Conservation (phyloP, 768 basidiomycete genomes). For the Tricholoma hemisulphureum region DNA sequence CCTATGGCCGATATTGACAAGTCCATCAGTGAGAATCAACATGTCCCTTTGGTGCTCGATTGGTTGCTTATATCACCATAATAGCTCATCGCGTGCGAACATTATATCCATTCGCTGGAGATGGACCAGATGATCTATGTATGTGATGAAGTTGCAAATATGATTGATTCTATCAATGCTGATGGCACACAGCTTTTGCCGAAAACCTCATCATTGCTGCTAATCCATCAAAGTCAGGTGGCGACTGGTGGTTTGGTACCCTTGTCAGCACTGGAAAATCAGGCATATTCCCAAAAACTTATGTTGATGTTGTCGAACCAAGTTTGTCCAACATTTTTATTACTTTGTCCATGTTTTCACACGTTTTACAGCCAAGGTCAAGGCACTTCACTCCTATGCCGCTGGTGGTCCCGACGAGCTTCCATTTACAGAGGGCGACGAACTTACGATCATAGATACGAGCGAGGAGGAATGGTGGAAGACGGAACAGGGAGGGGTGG, state of each 20-base stretch:
- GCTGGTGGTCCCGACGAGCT: constrained; percentile 76
- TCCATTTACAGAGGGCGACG: constrained; percentile 81
- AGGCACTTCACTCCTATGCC: constrained; percentile 76
- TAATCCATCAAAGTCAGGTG: constrained; percentile 80
- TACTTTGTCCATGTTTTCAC: constrained; percentile 4
- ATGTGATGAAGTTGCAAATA: constrained; percentile 26
- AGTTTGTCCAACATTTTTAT: constrained; percentile 44
- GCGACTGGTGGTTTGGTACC: constrained; percentile 94
- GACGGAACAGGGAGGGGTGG: constrained; percentile 79
- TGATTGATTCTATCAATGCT: not conserved
- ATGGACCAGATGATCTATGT: constrained; percentile 88
- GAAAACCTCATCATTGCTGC: constrained; percentile 77
- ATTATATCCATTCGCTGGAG: constrained; percentile 81
- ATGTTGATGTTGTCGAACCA: constrained; percentile 69
- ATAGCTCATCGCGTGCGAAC: constrained; percentile 76
- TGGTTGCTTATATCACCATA: not conserved
- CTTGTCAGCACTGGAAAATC: constrained; percentile 58
- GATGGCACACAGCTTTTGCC: constrained; percentile 56
- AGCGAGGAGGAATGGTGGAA: constrained; percentile 96
- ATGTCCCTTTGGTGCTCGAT: not conserved
- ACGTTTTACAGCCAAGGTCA: constrained; percentile 55
- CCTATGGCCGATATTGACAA: constrained; percentile 73
- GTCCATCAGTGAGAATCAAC: constrained; percentile 47
- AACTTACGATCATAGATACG: constrained; percentile 74
- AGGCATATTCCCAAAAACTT: constrained; percentile 90